Percentiles rank a stretch among this genome's conserved stretches.
Conservation (phyloP, 2,329 filamentous ascomycete genomes). For the Clonostachys solani region DNA sequence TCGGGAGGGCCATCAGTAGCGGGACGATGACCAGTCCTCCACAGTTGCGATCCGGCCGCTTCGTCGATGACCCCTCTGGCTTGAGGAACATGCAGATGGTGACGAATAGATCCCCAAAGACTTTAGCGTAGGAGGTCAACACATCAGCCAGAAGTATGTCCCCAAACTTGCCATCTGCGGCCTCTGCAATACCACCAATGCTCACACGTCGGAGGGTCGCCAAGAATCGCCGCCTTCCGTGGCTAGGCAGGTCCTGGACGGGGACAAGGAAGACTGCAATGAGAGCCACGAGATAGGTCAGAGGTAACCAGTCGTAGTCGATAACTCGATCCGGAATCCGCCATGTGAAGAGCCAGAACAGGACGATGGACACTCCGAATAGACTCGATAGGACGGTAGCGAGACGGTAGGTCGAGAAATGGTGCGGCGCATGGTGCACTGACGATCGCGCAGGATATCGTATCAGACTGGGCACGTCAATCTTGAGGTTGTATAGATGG, state of each 20-base stretch:
- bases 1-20: constrained; percentile 78
- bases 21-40: constrained; percentile 78
- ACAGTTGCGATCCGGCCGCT: constrained; percentile 75
- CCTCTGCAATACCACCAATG: constrained; percentile 80
- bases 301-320: constrained; percentile 79
- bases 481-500: constrained; percentile 72
- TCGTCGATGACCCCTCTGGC: constrained; percentile 67
- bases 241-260: constrained; percentile 60
- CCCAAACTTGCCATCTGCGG: constrained; percentile 88
- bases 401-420: constrained; percentile 81
- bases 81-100: constrained; percentile 88
- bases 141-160: constrained; percentile 93
- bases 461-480: constrained; percentile 84
- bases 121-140: constrained; percentile 89
- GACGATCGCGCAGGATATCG: constrained; percentile 76
- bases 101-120: constrained; percentile 85
- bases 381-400: constrained; percentile 72
- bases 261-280: constrained; percentile 70
- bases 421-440: constrained; percentile 66
- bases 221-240: constrained; percentile 73
- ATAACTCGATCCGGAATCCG: constrained; percentile 66
- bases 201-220: constrained; percentile 72
- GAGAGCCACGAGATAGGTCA: constrained; percentile 74
- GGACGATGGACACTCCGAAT: constrained; percentile 64
- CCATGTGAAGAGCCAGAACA: constrained; percentile 81